Percentiles rank a stretch among this genome's conserved stretches.
Conservation (phyloP, 2,329 filamentous ascomycete species). For the Bipolaris zeicola region DNA sequence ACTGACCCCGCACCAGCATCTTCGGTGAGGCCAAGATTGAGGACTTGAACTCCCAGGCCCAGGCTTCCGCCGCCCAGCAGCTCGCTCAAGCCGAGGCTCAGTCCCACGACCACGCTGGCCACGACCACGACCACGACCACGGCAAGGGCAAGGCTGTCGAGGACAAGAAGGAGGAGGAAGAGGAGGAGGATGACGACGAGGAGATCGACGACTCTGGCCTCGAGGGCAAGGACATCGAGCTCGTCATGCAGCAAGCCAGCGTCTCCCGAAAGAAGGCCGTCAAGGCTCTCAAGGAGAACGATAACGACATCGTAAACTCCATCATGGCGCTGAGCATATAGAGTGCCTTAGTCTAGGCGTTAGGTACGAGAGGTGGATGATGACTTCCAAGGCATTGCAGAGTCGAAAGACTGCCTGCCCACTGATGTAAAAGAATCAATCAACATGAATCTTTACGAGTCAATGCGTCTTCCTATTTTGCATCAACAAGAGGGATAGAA, state of each 20-base stretch:
- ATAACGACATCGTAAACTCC: constrained; percentile 99
- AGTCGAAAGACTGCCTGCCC: constrained; percentile 19
- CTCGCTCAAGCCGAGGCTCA: constrained; percentile 75
- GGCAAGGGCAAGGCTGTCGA: constrained; percentile 72
- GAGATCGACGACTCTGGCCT: constrained; percentile 94
- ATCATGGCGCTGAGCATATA: constrained; percentile 88
- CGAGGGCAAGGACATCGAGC: constrained; percentile 98
- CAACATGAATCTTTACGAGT: constrained; percentile 28
- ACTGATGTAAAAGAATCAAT: constrained; percentile 35
- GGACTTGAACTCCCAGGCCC: constrained; percentile 97
- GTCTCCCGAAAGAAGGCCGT: constrained; percentile 98
- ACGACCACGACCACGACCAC: constrained; percentile 70
- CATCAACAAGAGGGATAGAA: not conserved
- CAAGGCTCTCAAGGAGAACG: constrained; percentile 98
- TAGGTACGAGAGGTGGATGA: constrained; percentile 20
- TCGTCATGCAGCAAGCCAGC: constrained; percentile 97
- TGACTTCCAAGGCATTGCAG: constrained; percentile 20
- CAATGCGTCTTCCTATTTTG: constrained; percentile 1
- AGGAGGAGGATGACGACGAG: constrained; percentile 75
- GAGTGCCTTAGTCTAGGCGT: constrained; percentile 18
- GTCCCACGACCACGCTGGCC: constrained; percentile 70
- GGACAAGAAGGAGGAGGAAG: constrained; percentile 64
- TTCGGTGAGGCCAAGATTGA: constrained; percentile 99
- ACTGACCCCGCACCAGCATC: constrained; percentile 66
- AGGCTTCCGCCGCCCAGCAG: constrained; percentile 94